Base-by-base conservation (phyloP, 176 grass and related monocot species). In the Poa annua region DNA sequence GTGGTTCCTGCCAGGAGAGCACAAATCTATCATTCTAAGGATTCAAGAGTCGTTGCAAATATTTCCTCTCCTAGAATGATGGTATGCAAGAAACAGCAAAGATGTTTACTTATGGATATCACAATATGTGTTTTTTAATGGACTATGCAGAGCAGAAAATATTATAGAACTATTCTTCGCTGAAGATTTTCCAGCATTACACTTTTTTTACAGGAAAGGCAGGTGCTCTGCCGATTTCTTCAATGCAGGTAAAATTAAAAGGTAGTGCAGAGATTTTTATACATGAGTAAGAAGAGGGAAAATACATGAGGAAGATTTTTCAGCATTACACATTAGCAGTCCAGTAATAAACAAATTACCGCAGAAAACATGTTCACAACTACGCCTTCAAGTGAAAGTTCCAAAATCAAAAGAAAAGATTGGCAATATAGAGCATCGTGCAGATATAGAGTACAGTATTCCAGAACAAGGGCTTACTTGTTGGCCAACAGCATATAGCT, bases 401-500 rank as follows among this genome's bases (percentile, higher is more conserved):
- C 3, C 8, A 36, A 74, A 83, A n/a, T 75, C 41, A 34, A 75
- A 62, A 54, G 29, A 42, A 38, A 76, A 59, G n/a, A 19, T 11
- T 77, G 13, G 52, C 36, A 89, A 26, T 13, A 54, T 42, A 70
- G 59, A 19, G 33, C 49, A 84, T 78, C 36, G 10, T 66, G 2
- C 24, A 71, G 11, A 74, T 80, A 83, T 15, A 83, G 32, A 84
- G 60, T 38, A 80, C 35, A 79, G 42, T 59, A 74, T 52, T 71
- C 78, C 65, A 19, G 33, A 15, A 63, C 12, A 39, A 83, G 78
- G 78, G 61, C 84, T 86, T 91, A 95, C 95, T 79, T 98, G 90
- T 74, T 98, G 96, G 38, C 96, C 96, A 88, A 95, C 92, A 75
- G 85, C 89, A 85, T 90, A 98, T 71, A 95, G 77, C 59, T 86